phyloP scores from a whole-genome alignment of 345 rosid species.

The Atalantia buxifolia region DNA sequence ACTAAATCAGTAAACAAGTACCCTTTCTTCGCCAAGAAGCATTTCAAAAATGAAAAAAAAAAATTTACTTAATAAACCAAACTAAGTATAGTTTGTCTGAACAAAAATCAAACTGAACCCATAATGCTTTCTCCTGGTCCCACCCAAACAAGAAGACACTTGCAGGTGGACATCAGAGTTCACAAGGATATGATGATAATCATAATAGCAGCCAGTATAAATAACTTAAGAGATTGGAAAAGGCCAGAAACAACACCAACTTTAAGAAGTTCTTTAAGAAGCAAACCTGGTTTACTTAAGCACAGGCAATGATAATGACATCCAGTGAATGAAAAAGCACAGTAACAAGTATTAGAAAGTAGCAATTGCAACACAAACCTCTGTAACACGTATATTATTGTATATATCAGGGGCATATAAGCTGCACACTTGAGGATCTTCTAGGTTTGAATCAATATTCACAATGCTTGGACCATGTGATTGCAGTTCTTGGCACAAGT shows the following conservation, averaged over 20 bases:
- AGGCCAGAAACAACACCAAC: not conserved
- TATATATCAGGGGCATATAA: conserved; percentile 75
- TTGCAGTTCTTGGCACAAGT: conserved; percentile 27
- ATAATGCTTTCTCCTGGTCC: not conserved
- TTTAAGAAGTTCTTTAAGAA: not conserved
- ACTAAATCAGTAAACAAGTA: not conserved
- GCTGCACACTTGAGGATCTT: conserved; percentile 75
- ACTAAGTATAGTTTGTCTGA: not conserved
- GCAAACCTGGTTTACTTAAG: conserved; percentile 7
- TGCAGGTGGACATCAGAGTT: not conserved
- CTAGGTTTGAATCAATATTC: conserved; percentile 66
- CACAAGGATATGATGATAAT: not conserved
- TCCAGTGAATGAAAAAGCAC: conserved; percentile 7
- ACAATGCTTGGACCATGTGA: conserved; percentile 34
- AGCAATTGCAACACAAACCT: conserved; percentile 48
- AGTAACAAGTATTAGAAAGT: not conserved
- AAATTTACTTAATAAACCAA: not conserved
- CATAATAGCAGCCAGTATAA: not conserved
- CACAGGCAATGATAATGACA: not conserved
- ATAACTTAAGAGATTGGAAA: not conserved
- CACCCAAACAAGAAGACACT: not conserved
- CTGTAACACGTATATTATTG: conserved; percentile 50
- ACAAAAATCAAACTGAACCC: not conserved
- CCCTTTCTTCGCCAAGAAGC: not conserved
- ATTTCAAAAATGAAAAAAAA: not conserved